Base-by-base conservation (phyloP, 139 green algal genomes). In the Cymbomonas tetramitiformis region DNA sequence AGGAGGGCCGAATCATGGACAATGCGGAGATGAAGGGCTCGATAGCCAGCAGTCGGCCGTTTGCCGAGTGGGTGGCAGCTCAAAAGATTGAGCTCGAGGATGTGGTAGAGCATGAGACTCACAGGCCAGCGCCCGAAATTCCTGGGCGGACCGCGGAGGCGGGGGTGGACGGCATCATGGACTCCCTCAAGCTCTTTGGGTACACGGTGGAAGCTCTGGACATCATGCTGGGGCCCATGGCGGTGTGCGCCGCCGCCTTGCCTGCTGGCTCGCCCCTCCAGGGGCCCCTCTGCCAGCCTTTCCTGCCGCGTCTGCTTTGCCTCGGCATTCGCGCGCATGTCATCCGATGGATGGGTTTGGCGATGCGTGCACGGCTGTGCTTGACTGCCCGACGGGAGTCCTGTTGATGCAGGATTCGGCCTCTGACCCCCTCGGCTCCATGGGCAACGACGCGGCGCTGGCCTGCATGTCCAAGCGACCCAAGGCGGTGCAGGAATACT, bases 401-500 rank as follows among this genome's bases (percentile, higher is more conserved):
- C 15, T 21, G 12, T 52, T 10, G n/a, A n/a, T n/a, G n/a, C n/a
- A n/a, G n/a, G n/a, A n/a, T n/a, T n/a, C 30, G 10, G 46, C 65
- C 18, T 75, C 75, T 2, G 88, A 96, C 66, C 74, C 88, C n/a
- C 78, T 96, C 51, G 88, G 88, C 43, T 93, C 80, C 28, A 96
- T 96, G 88, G 88, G 88, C 56, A 96, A 96, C 52, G 88, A 96
- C 62, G 76, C 86, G 0, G 75, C 88, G 2, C 76, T 96, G 62
- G 83, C 88, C 0, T 78, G 69, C 31, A 83, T 96, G 47, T 83
- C 62, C 41, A 43, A 80, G 25, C 67, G 82, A 21, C 80, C 83
- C 18, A 87, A 86, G 70, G 72, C 86, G 64, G 66, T 82, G 15
- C 87, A 75, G 44, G 88, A 96, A 70, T 96, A 96, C 75, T 95